These are phyloP conservation scores for Trametes polyzona DNA, from an alignment of 1,284 basidiomycete genomes.

Conservation along the genomic window DNA sequence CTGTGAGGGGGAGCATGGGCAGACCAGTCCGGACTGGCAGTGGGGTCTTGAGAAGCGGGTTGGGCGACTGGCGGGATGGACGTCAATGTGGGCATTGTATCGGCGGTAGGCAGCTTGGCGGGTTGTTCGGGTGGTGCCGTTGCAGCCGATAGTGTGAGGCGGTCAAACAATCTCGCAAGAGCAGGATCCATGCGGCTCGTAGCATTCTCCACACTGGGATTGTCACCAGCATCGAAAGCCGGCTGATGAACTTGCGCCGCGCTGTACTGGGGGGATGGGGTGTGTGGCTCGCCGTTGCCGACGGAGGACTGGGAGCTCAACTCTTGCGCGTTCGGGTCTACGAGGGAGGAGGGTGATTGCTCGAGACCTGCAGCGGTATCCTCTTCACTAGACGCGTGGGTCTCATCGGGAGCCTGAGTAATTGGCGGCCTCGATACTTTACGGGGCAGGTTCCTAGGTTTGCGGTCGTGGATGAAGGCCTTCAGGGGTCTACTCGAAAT, in stretches of 20 bases:
- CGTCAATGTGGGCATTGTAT: slow-evolving; percentile 6
- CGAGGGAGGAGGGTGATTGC: slow-evolving; percentile 17
- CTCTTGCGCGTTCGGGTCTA: slow-evolving; percentile 48
- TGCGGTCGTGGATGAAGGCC: slow-evolving; percentile 52
- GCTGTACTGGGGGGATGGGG: slow-evolving; percentile 62
- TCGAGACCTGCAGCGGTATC: slow-evolving; percentile 19
- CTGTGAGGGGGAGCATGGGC: slow-evolving; percentile 12
- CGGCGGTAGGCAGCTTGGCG: slow-evolving; percentile 4
- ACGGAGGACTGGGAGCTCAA: slow-evolving; percentile 68
- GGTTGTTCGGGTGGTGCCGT: slow-evolving; percentile 8
- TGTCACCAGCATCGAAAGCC: slow-evolving; percentile 23
- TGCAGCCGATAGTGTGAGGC: slow-evolving; percentile 52
- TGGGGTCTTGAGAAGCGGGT: slow-evolving; percentile 4
- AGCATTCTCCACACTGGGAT: slow-evolving; percentile 16
- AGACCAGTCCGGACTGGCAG: slow-evolving; percentile 18
- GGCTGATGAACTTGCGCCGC: slow-evolving; percentile 39
- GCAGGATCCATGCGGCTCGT: slow-evolving; percentile 58
- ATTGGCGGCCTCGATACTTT: slow-evolving; percentile 29
- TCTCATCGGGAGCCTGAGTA: slow-evolving; percentile 16
- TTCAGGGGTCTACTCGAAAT: slow-evolving; percentile 59
- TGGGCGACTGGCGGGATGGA: slow-evolving; percentile 11
- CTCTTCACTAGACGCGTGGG: slow-evolving; percentile 32
- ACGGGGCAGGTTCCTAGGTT: slow-evolving; percentile 41
- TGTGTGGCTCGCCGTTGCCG: slow-evolving; percentile 50
- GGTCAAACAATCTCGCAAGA: slow-evolving; percentile 67